phyloP scores from a whole-genome alignment of 345 rosid genomes.

The Linum trigynum region DNA sequence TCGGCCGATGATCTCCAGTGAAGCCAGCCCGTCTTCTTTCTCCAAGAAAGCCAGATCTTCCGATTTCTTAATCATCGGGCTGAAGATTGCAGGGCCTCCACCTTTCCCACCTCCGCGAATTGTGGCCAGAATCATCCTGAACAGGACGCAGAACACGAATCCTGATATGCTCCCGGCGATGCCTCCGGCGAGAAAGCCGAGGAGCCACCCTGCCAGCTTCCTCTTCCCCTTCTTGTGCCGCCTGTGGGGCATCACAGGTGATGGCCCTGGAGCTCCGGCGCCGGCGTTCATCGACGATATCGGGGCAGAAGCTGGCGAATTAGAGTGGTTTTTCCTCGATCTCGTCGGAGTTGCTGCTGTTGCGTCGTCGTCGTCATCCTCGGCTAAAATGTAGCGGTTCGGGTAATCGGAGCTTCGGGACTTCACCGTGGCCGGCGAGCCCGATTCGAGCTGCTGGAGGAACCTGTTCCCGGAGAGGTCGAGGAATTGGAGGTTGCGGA shows the following conservation, averaged over 20 bases:
- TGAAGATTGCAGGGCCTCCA: constrained; percentile 55
- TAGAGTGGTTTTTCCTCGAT: background rate
- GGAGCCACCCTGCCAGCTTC: constrained; percentile 47
- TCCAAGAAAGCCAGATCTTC: constrained; percentile 76
- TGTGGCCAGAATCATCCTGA: constrained; percentile 40
- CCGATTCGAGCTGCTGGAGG: constrained; percentile 36
- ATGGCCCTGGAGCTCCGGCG: constrained; percentile 21
- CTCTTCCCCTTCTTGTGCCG: constrained; percentile 20
- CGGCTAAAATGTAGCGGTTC: constrained; percentile 48
- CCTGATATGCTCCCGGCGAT: constrained; percentile 62
- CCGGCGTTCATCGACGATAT: background rate
- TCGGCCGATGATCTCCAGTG: constrained; percentile 49
- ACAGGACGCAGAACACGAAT: constrained; percentile 52
- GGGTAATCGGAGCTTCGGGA: constrained; percentile 18
- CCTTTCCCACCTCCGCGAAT: constrained; percentile 39
- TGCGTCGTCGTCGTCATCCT: constrained; percentile 11
- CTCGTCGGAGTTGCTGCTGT: background rate
- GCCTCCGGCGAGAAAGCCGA: constrained; percentile 60
- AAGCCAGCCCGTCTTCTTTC: constrained; percentile 48
- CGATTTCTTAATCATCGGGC: constrained; percentile 69
- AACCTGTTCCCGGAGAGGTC: constrained; percentile 64
- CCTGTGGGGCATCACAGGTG: background rate
- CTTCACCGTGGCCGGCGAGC: constrained; percentile 30
- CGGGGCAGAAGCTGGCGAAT: background rate
- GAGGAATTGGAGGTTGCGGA: constrained; percentile 67